A percentile compares a stretch with the other conserved stretches of the same genome.
Evolutionary conservation across 2,329 filamentous ascomycete genomes (phyloP).

Genomic region (Sphaerulina populicola): DNA sequence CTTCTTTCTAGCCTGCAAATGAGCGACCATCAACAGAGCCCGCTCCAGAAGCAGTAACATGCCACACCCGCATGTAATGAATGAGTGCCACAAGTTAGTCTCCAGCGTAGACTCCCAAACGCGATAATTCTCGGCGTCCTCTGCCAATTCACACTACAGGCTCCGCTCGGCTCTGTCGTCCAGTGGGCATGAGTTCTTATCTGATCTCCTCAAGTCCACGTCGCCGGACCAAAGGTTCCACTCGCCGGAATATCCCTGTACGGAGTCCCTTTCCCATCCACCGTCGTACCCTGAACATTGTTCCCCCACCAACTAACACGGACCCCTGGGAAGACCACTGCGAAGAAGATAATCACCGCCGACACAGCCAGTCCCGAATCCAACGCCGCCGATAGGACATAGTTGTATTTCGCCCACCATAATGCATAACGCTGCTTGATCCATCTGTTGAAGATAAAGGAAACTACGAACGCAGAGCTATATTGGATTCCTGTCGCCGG

Average conservation of each 20-base stretch:
- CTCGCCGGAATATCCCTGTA: not conserved
- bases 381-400: not conserved
- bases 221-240: constrained; percentile 1
- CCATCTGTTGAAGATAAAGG: constrained; percentile 2
- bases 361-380: constrained; percentile 1
- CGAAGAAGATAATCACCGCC: not conserved
- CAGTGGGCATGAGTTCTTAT: no score
- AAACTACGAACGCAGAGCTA: not conserved
- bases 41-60: no score
- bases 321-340: not conserved
- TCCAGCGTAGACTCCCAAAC: no score
- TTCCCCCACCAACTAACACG: constrained; percentile 3
- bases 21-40: no score
- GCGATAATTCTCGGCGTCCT: no score
- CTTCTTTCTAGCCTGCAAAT: no score
- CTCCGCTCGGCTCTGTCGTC: no score
- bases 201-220: not conserved
- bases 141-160: no score
- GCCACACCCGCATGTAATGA: no score
- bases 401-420: constrained; percentile 6
- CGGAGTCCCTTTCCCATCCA: constrained; percentile 1
- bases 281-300: not conserved
- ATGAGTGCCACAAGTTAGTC: no score
- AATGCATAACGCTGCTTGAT: not conserved
- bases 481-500: constrained; percentile 2